A percentile compares a stretch with the other conserved stretches of the same genome.
These are phyloP conservation scores for Myxozyma geophila DNA, from an alignment of 805 yeast genomes.

Conservation along the genomic window DNA sequence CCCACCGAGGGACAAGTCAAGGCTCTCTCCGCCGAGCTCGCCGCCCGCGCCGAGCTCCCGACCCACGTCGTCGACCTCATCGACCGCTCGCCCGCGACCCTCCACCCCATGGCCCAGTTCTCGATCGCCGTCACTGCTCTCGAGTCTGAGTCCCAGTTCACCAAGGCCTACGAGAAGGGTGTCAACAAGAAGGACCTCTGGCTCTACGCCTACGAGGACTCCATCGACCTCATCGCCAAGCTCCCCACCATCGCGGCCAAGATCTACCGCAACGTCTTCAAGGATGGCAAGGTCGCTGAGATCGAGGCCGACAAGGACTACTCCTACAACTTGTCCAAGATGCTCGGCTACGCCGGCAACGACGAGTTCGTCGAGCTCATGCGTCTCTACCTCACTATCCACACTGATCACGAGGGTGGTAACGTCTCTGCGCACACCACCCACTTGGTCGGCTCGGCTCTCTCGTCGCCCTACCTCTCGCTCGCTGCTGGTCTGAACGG, in stretches of 20 bases:
- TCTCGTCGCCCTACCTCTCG: slow-evolving; percentile 76
- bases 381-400: slow-evolving; percentile 80
- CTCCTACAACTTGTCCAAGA: slow-evolving; percentile 67
- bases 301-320: slow-evolving; percentile 56
- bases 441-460: slow-evolving; percentile 82
- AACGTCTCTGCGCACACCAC: slow-evolving; percentile 87
- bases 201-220: slow-evolving; percentile 81
- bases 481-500: slow-evolving; percentile 84
- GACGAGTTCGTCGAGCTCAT: slow-evolving; percentile 75
- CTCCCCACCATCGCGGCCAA: slow-evolving; percentile 79
- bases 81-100: slow-evolving; percentile 72
- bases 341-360: slow-evolving; percentile 63
- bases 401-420: slow-evolving; percentile 91
- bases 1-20: slow-evolving; percentile 74
- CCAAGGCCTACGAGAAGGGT: slow-evolving; percentile 84
- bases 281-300: slow-evolving; percentile 69
- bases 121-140: slow-evolving; percentile 81
- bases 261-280: slow-evolving; percentile 82
- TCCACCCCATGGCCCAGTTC: slow-evolving; percentile 91
- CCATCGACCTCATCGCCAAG: slow-evolving; percentile 78
- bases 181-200: slow-evolving; percentile 81
- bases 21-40: slow-evolving; percentile 74
- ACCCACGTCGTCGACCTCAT: slow-evolving; percentile 73
- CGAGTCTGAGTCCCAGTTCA: slow-evolving; percentile 80
- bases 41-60: slow-evolving; percentile 77